Evolutionary conservation across 2,329 filamentous ascomycete genomes (phyloP).

Genomic region (Beauveria bassiana): DNA sequence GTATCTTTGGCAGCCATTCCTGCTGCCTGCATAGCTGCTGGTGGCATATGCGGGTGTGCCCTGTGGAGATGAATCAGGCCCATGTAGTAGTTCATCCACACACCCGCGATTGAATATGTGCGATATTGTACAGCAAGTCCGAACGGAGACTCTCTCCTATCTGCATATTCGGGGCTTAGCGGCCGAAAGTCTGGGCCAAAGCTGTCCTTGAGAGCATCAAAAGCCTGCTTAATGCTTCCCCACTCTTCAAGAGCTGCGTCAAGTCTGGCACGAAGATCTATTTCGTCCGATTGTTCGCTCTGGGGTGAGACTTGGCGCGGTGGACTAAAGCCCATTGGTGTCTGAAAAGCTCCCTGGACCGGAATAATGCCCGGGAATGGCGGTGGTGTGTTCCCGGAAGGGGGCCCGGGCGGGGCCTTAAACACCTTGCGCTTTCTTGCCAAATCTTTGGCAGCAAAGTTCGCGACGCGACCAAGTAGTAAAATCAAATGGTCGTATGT

Average conservation of each 20-base stretch:
- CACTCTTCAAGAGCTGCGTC: slow-evolving; percentile 71
- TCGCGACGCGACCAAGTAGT: slow-evolving; percentile 68
- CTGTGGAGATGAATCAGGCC: slow-evolving; percentile 75
- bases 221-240: slow-evolving; percentile 64
- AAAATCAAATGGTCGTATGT: slow-evolving; percentile 84
- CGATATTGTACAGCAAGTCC: slow-evolving; percentile 74
- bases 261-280: slow-evolving; percentile 56
- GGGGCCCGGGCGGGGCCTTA: slow-evolving; percentile 18
- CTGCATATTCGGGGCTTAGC: slow-evolving; percentile 59
- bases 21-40: slow-evolving; percentile 80
- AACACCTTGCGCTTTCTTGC: slow-evolving; percentile 64
- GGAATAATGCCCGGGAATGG: slow-evolving; percentile 50
- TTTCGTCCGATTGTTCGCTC: slow-evolving; percentile 38
- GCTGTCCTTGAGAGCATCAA: slow-evolving; percentile 56
- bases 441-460: slow-evolving; percentile 72
- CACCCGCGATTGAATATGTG: slow-evolving; percentile 76
- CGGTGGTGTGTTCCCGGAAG: slow-evolving; percentile 25
- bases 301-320: slow-evolving; percentile 36
- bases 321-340: slow-evolving; percentile 48
- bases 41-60: slow-evolving; percentile 82
- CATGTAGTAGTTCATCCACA: slow-evolving; percentile 86
- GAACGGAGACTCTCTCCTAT: slow-evolving; percentile 62
- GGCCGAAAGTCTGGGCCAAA: slow-evolving; percentile 72
- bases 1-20: slow-evolving; percentile 70
- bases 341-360: slow-evolving; percentile 38